phyloP scores from a whole-genome alignment of 352 stramenopile genomes.

The Hyaloperonospora arabidopsidis region DNA sequence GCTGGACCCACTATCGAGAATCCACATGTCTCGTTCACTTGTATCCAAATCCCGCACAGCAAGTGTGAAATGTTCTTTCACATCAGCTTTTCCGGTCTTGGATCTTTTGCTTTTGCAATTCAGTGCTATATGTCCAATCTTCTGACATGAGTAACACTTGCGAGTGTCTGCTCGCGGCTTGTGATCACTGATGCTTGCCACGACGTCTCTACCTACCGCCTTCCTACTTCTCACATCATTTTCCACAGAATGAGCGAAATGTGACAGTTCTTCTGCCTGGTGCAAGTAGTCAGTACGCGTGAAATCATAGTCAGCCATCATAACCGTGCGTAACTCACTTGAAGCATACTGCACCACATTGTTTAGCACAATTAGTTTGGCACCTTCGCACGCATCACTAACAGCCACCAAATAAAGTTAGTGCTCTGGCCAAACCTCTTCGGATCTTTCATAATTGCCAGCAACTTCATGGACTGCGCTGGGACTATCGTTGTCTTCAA shows the following conservation, averaged over 20 bases:
- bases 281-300: background rate
- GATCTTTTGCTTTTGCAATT: no score
- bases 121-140: no score
- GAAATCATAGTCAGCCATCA: background rate
- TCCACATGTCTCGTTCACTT: background rate
- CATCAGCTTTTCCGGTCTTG: no score
- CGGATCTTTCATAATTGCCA: background rate
- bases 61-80: no score
- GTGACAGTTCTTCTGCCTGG: background rate
- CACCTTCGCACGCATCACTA: background rate
- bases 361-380: background rate
- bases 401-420: background rate
- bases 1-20: constrained; percentile 8
- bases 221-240: background rate
- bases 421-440: background rate
- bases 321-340: background rate
- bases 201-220: no score
- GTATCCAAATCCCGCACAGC: background rate
- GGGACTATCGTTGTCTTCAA: constrained; percentile 5
- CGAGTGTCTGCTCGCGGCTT: no score
- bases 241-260: background rate
- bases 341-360: background rate
- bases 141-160: no score
- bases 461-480: background rate
- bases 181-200: no score